A percentile compares a stretch with the other conserved stretches of the same genome.
Evolutionary conservation across 495 filamentous ascomycete genomes (phyloP).

Genomic region (Podospora anserina): DNA sequence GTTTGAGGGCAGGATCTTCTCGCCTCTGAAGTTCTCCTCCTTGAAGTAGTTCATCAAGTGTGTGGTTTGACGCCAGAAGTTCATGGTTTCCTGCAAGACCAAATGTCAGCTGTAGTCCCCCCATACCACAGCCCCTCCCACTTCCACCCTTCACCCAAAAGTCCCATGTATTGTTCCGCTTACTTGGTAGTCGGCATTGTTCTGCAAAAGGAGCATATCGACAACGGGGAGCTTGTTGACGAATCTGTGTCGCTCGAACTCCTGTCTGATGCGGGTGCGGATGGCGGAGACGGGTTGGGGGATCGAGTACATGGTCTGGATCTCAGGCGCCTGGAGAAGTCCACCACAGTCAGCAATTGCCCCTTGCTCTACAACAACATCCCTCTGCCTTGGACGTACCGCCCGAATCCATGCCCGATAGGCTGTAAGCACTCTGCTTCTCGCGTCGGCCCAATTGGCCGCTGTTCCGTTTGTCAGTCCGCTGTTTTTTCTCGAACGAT

Average conservation of each 20-base stretch:
- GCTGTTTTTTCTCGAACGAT: constrained; percentile 6
- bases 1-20: constrained; percentile 74
- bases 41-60: constrained; percentile 98
- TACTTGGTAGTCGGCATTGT: constrained; percentile 85
- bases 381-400: constrained; percentile 54
- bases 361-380: background rate
- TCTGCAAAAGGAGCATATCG: constrained; percentile 84
- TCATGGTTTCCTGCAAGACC: constrained; percentile 81
- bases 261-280: constrained; percentile 91
- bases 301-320: constrained; percentile 93
- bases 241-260: constrained; percentile 94
- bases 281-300: constrained; percentile 82
- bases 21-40: constrained; percentile 67
- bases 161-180: constrained; percentile 7
- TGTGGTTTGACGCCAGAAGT: constrained; percentile 97
- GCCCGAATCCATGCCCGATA: constrained; percentile 94
- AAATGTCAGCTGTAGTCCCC: constrained; percentile 13
- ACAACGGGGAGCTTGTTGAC: constrained; percentile 83
- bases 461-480: constrained; percentile 51
- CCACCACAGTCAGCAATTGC: constrained; percentile 16
- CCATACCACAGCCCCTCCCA: background rate
- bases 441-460: constrained; percentile 80
- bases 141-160: background rate
- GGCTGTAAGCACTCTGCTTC: constrained; percentile 71
- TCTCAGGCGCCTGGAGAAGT: constrained; percentile 74